A percentile compares a stretch with the other conserved stretches of the same genome.
Evolutionary conservation across 495 filamentous ascomycete genomes (phyloP).

Genomic region (Xylaria grammica): DNA sequence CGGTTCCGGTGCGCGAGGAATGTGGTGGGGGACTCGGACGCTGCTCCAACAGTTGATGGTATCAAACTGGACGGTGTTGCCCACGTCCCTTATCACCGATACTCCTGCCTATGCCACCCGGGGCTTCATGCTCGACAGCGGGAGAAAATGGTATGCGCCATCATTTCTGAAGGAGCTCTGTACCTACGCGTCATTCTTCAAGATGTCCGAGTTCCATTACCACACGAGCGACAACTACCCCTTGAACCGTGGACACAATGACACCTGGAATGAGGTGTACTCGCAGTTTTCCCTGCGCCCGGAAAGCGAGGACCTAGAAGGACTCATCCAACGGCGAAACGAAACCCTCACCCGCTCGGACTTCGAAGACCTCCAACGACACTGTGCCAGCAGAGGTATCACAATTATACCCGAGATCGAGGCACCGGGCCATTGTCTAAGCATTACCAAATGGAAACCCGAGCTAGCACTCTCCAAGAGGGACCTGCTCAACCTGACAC

Average conservation of each 20-base stretch:
- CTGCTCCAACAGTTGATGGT: slow-evolving; percentile 54
- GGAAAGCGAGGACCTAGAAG: slow-evolving; percentile 43
- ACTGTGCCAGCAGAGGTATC: slow-evolving; percentile 58
- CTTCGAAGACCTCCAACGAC: slow-evolving; percentile 56
- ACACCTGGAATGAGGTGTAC: slow-evolving; percentile 57
- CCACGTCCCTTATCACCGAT: slow-evolving; percentile 43
- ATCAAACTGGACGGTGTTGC: slow-evolving; percentile 36
- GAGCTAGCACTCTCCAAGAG: slow-evolving; percentile 55
- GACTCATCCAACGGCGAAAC: slow-evolving; percentile 52
- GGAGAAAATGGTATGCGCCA: slow-evolving; percentile 61
- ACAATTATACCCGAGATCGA: slow-evolving; percentile 63
- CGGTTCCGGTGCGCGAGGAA: slow-evolving; percentile 57
- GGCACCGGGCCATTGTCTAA: slow-evolving; percentile 57
- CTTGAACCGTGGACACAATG: slow-evolving; percentile 57
- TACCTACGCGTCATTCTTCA: slow-evolving; percentile 62
- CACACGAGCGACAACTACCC: slow-evolving; percentile 64
- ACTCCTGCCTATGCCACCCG: slow-evolving; percentile 54
- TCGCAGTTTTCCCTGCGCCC: slow-evolving; percentile 57
- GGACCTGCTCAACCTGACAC: slow-evolving; percentile 59
- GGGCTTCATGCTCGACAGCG: slow-evolving; percentile 61
- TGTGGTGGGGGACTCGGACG: slow-evolving; percentile 63
- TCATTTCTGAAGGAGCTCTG: slow-evolving; percentile 61
- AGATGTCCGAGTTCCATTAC: slow-evolving; percentile 63
- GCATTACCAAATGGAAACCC: slow-evolving; percentile 63
- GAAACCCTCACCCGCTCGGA: slow-evolving; percentile 54